phyloP scores from a whole-genome alignment of 495 filamentous ascomycete genomes.

The Tuber brumale region DNA sequence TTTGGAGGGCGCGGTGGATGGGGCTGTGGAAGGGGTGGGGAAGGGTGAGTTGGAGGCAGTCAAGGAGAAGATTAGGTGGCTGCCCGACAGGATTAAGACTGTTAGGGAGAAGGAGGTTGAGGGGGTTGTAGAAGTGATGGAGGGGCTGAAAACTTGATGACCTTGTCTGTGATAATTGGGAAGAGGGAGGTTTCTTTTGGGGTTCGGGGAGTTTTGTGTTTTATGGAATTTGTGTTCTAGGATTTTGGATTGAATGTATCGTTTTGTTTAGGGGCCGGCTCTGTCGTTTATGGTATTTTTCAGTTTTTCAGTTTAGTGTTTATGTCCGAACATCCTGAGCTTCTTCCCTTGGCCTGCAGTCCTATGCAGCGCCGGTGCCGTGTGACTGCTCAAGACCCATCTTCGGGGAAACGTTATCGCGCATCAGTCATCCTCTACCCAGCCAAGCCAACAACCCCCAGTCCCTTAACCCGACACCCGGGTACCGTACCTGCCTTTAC shows the following conservation, averaged over 20 bases:
- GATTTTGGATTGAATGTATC: background rate
- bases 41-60: constrained; percentile 54
- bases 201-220: background rate
- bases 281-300: background rate
- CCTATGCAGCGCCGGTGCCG: background rate
- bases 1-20: background rate
- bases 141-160: constrained; percentile 65
- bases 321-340: background rate
- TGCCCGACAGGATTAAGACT: constrained; percentile 56
- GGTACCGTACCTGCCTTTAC: background rate
- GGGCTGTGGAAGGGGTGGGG: background rate
- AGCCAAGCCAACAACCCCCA: background rate
- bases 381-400: background rate
- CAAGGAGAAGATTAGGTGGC: constrained; percentile 56
- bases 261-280: background rate
- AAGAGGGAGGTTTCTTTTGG: background rate
- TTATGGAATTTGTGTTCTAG: background rate
- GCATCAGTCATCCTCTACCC: background rate
- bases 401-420: background rate
- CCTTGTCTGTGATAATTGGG: background rate
- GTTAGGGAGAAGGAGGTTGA: constrained; percentile 65
- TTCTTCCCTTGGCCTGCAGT: background rate
- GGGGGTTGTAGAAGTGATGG: constrained; percentile 93
- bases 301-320: background rate
- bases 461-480: background rate